phyloP scores from a whole-genome alignment of 129 eudicot species.

The Sambucus nigra region DNA sequence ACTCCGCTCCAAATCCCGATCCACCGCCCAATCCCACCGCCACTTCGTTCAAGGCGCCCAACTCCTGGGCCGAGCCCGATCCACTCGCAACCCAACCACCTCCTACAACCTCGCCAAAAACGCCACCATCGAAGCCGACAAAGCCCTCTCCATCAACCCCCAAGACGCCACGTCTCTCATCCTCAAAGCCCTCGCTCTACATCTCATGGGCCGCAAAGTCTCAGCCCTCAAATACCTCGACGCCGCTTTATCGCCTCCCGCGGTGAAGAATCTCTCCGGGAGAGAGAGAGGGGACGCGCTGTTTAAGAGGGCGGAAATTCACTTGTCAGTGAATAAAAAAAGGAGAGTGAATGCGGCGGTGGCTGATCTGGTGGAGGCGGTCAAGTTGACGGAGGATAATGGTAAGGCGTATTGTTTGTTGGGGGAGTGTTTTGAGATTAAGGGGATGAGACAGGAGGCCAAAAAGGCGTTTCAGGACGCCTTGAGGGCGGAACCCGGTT shows the following conservation, averaged over 20 bases:
- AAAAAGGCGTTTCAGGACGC: slow-evolving; percentile 20
- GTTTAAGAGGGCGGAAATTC: slow-evolving; percentile 38
- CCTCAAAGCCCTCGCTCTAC: slow-evolving; percentile 37
- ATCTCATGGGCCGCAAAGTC: slow-evolving; percentile 25
- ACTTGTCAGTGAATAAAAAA: slow-evolving; percentile 23
- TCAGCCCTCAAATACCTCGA: slow-evolving; percentile 40
- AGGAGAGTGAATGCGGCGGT: slow-evolving; percentile 48
- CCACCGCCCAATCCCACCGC: slow-evolving; percentile 33
- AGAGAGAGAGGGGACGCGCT: slow-evolving; percentile 41
- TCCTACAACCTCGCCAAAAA: slow-evolving; percentile 28
- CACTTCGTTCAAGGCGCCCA: slow-evolving; percentile 57
- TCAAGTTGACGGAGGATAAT: slow-evolving; percentile 26
- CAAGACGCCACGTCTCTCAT: slow-evolving; percentile 35
- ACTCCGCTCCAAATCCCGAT: slow-evolving; percentile 28
- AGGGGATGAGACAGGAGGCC: slow-evolving; percentile 22
- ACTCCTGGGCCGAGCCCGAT: slow-evolving; percentile 36
- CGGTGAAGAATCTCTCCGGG: slow-evolving; percentile 25
- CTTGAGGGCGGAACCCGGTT: slow-evolving; percentile 16
- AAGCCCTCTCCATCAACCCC: slow-evolving; percentile 33
- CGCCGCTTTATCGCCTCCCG: slow-evolving; percentile 35
- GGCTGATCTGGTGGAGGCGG: slow-evolving; percentile 44
- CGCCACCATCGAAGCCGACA: slow-evolving; percentile 40
- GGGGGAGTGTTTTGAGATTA: slow-evolving; percentile 41
- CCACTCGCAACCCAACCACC: slow-evolving; percentile 23
- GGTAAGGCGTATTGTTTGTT: slow-evolving; percentile 32